These are phyloP conservation scores for Ganoderma lucidum DNA, from an alignment of 1,284 basidiomycete species.

Conservation along the genomic window DNA sequence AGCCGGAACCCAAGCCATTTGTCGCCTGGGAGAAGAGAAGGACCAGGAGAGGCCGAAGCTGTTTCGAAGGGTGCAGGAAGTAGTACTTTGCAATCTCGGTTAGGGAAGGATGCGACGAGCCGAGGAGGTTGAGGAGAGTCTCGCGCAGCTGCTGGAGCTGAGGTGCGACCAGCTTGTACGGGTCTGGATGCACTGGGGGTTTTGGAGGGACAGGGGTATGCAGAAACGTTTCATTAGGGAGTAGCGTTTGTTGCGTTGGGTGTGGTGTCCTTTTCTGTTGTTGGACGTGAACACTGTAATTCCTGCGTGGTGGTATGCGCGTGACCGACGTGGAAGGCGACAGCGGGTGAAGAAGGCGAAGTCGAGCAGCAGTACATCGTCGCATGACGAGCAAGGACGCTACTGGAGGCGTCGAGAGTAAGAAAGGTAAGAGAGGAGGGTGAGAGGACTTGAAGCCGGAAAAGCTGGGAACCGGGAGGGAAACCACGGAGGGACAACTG, in stretches of 20 bases:
- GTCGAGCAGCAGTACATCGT: conserved; percentile 43
- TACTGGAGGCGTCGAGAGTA: conserved; percentile 29
- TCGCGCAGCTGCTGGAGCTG: conserved; percentile 82
- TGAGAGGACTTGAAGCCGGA: conserved; percentile 16
- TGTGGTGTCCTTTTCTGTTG: conserved; percentile 34
- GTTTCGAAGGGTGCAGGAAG: conserved; percentile 89
- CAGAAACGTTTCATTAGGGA: conserved; percentile 26
- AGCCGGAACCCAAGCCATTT: conserved; percentile 74
- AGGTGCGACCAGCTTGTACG: conserved; percentile 72
- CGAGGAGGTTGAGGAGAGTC: conserved; percentile 83
- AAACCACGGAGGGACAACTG: conserved; percentile 4
- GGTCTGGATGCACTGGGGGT: conserved; percentile 55
- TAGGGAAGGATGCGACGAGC: conserved; percentile 89
- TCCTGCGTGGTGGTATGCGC: conserved; percentile 34
- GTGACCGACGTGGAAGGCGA: conserved; percentile 34
- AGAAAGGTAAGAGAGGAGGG: conserved; percentile 23
- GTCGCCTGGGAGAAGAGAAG: conserved; percentile 93
- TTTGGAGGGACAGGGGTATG: conserved; percentile 26
- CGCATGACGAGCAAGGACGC: conserved; percentile 46
- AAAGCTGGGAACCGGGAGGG: conserved; percentile 10
- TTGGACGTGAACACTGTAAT: conserved; percentile 43
- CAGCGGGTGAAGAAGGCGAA: conserved; percentile 36
- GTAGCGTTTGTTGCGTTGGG: conserved; percentile 28
- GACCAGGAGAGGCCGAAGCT: conserved; percentile 91
- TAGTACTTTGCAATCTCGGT: conserved; percentile 93